A percentile compares a stretch with the other conserved stretches of the same genome.
These are phyloP conservation scores for Aschersonia sp. DNA, from an alignment of 2,329 filamentous ascomycete species.

Conservation along the genomic window DNA sequence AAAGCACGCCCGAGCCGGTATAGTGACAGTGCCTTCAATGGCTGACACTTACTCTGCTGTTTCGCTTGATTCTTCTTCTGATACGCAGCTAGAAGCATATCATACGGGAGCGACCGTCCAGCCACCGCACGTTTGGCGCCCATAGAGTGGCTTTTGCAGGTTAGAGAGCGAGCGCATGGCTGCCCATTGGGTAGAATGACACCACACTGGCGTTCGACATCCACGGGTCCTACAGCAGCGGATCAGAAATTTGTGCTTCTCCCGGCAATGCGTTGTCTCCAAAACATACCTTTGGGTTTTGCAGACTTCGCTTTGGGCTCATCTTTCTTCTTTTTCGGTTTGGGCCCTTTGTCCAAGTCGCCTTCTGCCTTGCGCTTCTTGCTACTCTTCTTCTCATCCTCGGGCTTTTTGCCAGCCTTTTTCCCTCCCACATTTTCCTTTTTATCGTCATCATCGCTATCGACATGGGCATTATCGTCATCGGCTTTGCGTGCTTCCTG, in stretches of 20 bases:
- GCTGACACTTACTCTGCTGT: slow-evolving; percentile 61
- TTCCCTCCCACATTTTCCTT: slow-evolving; percentile 29
- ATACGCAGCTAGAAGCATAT: slow-evolving; percentile 77
- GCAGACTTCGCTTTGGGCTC: slow-evolving; percentile 71
- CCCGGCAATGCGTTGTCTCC: not conserved
- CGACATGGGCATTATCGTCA: slow-evolving; percentile 31
- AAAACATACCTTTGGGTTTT: slow-evolving; percentile 59
- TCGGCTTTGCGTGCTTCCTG: slow-evolving; percentile 39
- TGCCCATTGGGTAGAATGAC: slow-evolving; percentile 74
- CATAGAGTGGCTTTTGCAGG: slow-evolving; percentile 93
- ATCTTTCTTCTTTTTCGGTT: slow-evolving; percentile 90
- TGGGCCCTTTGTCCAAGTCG: slow-evolving; percentile 68
- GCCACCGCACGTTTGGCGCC: slow-evolving; percentile 81
- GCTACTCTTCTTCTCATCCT: slow-evolving; percentile 43
- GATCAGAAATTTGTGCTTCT: not conserved
- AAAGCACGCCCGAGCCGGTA: not conserved
- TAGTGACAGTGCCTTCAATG: slow-evolving; percentile 8
- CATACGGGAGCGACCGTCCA: slow-evolving; percentile 76
- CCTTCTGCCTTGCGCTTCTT: slow-evolving; percentile 68
- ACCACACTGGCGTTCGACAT: slow-evolving; percentile 88
- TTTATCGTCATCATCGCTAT: slow-evolving; percentile 31
- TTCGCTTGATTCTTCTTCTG: slow-evolving; percentile 99
- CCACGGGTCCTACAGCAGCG: slow-evolving; percentile 53
- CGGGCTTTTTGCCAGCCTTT: slow-evolving; percentile 57
- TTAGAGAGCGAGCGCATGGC: slow-evolving; percentile 75